Evolutionary conservation across 2,329 filamentous ascomycete species (phyloP), one percentile per base, ranked within the genome.

Genomic region (Sphaceloma murrayae): DNA sequence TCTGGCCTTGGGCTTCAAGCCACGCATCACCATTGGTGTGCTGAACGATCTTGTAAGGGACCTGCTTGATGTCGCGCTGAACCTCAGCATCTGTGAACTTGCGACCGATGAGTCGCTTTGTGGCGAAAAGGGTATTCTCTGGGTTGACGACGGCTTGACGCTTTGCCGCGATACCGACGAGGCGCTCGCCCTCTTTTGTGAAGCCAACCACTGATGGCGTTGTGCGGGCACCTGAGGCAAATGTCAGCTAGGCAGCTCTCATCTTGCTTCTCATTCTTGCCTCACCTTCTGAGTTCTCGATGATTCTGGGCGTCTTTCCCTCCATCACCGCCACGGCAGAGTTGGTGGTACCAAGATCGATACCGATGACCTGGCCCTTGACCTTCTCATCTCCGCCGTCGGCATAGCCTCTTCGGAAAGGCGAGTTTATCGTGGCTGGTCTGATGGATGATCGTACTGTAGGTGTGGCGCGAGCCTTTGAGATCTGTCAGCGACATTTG

Each of bases 91-190:
- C 89, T 65, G 77, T 86, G 75, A 89, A 96, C 75, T 95, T 95
- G 66, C 89, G 85, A 62, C 89, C 89, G 67, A 96, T 95, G 65
- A 96, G 80, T 78, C 89, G 86, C 81, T 96, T 96, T 54, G 89
- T 95, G 66, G 88, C 89, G 67, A 95, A 96, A 48, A 96, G 80
- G 47, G 89, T 96, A 75, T 95, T 95, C 69, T 95, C 88, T 49
- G 89, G 89, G 75, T 96, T 96, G 60, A 96, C 88, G 57, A 95
- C 89, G 53, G 88, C 89, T 73, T 96, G 89, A 62, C 88, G 87
- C 79, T 96, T 96, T 59, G 89, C 89, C 51, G 89, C 86, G 55
- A 95, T 87, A 82, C 89, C 89, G 55, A 96, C 89, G 51, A 96
- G 76, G 62, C 89, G 83, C 77, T 96, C 89, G 54, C 88, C 88